A percentile compares a stretch with the other conserved stretches of the same genome.
Conservation (phyloP, 2,329 filamentous ascomycete genomes). For the Hypoxylon sp. region DNA sequence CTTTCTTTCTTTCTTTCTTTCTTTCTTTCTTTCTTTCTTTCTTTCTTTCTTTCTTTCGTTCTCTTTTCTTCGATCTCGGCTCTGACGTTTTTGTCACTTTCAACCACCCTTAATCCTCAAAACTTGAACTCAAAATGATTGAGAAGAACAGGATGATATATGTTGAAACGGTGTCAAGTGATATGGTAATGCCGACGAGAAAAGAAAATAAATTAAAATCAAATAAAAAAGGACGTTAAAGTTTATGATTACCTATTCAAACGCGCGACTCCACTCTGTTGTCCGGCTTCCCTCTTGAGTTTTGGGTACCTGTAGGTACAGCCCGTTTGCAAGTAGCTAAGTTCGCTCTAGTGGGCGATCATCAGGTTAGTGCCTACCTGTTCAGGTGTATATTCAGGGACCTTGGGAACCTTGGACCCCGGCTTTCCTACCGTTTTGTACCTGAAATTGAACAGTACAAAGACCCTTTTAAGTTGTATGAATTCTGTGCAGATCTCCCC, state of each 20-base stretch:
- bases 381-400: neutral
- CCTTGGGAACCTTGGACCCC: neutral
- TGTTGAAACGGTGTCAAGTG: too few relatives aligned
- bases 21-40: too few relatives aligned
- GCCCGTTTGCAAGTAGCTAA: constrained; percentile 5
- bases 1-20: neutral
- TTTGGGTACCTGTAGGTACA: constrained; percentile 14
- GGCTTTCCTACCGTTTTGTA: constrained; percentile 11
- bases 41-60: constrained; percentile 4
- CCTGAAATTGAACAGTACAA: constrained; percentile 21
- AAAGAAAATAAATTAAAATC: too few relatives aligned
- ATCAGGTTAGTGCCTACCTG: constrained; percentile 8
- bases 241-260: constrained; percentile 21
- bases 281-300: constrained; percentile 1
- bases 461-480: constrained; percentile 21
- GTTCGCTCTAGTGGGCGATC: constrained; percentile 17
- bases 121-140: constrained; percentile 1
- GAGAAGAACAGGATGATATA: constrained; percentile 8
- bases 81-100: constrained; percentile 1
- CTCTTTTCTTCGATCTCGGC: constrained; percentile 1
- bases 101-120: constrained; percentile 1
- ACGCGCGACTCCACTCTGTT: constrained; percentile 7
- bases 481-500: constrained; percentile 33
- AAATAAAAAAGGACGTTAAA: constrained; percentile 13
- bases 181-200: constrained; percentile 6